A percentile compares a stretch with the other conserved stretches of the same genome.
Evolutionary conservation across 2,329 filamentous ascomycete species (phyloP).

Genomic region (Pseudogymnoascus sp.): DNA sequence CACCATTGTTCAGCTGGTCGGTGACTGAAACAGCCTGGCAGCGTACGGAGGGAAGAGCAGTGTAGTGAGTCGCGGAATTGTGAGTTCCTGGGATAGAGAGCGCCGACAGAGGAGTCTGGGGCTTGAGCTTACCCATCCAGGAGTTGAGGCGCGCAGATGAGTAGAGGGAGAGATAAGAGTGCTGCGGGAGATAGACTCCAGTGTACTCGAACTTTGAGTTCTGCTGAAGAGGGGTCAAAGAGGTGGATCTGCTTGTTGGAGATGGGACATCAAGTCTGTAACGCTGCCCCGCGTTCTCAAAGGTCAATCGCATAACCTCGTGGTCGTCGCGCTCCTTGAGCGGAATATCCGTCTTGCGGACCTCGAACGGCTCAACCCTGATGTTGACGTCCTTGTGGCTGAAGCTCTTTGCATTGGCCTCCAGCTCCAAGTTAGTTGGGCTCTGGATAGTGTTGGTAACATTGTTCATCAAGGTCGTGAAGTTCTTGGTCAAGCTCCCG

Average conservation of each 20-base stretch:
- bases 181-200: slow-evolving; percentile 52
- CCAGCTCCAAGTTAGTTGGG: slow-evolving; percentile 20
- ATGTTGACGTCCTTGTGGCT: slow-evolving; percentile 55
- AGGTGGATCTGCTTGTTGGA: slow-evolving; percentile 47
- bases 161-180: slow-evolving; percentile 54
- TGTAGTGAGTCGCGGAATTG: slow-evolving; percentile 80
- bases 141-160: slow-evolving; percentile 59
- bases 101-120: slow-evolving; percentile 64
- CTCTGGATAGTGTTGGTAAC: slow-evolving; percentile 28
- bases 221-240: slow-evolving; percentile 49
- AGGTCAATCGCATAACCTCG: slow-evolving; percentile 66
- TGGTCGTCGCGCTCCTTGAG: slow-evolving; percentile 46
- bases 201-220: slow-evolving; percentile 51
- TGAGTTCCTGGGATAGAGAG: slow-evolving; percentile 93
- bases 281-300: slow-evolving; percentile 54
- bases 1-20: slow-evolving; percentile 78
- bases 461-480: slow-evolving; percentile 37
- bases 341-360: slow-evolving; percentile 53
- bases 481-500: slow-evolving; percentile 36
- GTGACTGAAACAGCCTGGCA: slow-evolving; percentile 75
- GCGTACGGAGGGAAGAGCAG: slow-evolving; percentile 81
- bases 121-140: slow-evolving; percentile 75
- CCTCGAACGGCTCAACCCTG: slow-evolving; percentile 59
- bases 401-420: slow-evolving; percentile 51
- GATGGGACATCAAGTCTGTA: slow-evolving; percentile 70